Conservation (phyloP, 2,329 filamentous ascomycete genomes). For the Pseudogymnoascus sp. region DNA sequence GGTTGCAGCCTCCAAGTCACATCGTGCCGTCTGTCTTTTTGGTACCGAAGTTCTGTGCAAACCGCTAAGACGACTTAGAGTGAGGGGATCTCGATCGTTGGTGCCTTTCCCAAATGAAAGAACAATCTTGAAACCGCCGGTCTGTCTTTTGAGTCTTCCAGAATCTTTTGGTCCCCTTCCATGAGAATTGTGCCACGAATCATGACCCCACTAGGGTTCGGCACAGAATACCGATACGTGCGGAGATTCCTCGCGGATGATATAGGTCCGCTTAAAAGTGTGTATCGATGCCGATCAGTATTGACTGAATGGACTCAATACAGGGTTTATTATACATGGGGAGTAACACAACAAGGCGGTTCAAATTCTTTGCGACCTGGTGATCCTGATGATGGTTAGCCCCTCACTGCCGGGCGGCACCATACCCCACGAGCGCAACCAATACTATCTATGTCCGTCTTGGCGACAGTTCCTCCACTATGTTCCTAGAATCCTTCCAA, state of each 20-base stretch:
- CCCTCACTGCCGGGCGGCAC: constrained; percentile 3
- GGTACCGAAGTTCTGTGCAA: constrained; percentile 3
- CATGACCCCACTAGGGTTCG: background rate
- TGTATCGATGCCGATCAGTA: background rate
- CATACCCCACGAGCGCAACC: background rate
- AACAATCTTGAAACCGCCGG: background rate
- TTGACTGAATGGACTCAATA: constrained; percentile 1
- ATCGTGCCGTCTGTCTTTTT: background rate
- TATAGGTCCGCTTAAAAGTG: constrained; percentile 4
- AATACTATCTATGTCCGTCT: constrained; percentile 9
- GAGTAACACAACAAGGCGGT: background rate
- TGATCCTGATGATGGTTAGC: background rate
- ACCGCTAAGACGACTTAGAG: background rate
- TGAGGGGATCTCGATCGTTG: background rate
- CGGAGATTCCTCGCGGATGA: background rate
- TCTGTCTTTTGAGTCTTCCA: constrained; percentile 2
- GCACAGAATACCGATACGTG: background rate
- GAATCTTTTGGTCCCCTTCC: constrained; percentile 4
- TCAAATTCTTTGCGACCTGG: background rate
- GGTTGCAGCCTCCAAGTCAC: constrained; percentile 1
- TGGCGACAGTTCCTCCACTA: constrained; percentile 27
- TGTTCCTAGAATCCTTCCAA: constrained; percentile 30
- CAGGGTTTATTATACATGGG: constrained; percentile 3
- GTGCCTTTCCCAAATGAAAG: background rate
- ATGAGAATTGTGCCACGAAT: constrained; percentile 2